Conservation (phyloP, 768 basidiomycete species). For the Macrolepiota fuliginosa region DNA sequence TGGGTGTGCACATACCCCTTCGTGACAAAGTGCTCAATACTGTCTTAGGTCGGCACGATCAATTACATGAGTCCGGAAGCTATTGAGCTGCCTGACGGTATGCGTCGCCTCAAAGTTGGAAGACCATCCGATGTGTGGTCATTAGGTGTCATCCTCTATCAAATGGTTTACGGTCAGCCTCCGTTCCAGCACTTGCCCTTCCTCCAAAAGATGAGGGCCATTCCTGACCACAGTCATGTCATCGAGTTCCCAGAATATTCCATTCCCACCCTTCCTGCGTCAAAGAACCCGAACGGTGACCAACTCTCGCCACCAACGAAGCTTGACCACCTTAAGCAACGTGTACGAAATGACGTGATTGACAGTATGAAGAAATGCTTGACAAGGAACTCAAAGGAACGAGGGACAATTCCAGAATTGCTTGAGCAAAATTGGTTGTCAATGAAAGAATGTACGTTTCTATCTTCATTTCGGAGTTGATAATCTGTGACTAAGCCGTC, state of each 20-base stretch:
- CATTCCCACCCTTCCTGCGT: slow-evolving; percentile 45
- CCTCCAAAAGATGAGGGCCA: slow-evolving; percentile 90
- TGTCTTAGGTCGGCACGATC: slow-evolving; percentile 81
- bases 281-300: slow-evolving; percentile 25
- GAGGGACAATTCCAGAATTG: slow-evolving; percentile 86
- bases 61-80: slow-evolving; percentile 99
- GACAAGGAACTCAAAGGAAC: slow-evolving; percentile 72
- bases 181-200: slow-evolving; percentile 87
- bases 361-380: slow-evolving; percentile 82
- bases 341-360: slow-evolving; percentile 76
- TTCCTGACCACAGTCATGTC: slow-evolving; percentile 70
- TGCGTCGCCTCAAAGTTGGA: slow-evolving; percentile 90
- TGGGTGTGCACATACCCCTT: slow-evolving; percentile 25
- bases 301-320: slow-evolving; percentile 46
- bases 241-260: slow-evolving; percentile 84
- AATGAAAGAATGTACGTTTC: slow-evolving; percentile 52
- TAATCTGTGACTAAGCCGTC: background rate
- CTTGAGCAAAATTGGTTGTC: slow-evolving; percentile 79
- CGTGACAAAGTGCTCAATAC: background rate
- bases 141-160: slow-evolving; percentile 95
- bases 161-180: slow-evolving; percentile 95
- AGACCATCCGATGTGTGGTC: slow-evolving; percentile 98
- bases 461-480: background rate
- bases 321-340: slow-evolving; percentile 66
- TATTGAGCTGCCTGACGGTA: slow-evolving; percentile 83